Evolutionary conservation across 768 basidiomycete genomes (phyloP).

Genomic region (Lentinula sp.): DNA sequence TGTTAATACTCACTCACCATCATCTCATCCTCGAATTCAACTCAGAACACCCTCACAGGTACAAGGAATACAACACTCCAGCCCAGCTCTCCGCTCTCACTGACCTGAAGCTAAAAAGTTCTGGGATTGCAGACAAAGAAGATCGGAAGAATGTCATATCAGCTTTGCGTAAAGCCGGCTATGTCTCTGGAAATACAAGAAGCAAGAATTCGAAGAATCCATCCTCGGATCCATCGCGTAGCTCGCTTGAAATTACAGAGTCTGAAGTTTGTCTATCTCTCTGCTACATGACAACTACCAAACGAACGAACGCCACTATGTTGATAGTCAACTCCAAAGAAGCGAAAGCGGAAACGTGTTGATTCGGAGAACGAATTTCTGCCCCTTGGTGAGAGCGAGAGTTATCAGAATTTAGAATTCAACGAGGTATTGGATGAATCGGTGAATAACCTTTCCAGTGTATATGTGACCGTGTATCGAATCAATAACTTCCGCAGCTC

Average conservation of each 20-base stretch:
- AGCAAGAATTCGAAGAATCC: slow-evolving; percentile 13
- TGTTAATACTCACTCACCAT: slow-evolving; percentile 14
- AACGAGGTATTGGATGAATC: slow-evolving; percentile 68
- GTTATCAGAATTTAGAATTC: slow-evolving; percentile 58
- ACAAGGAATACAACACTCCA: slow-evolving; percentile 64
- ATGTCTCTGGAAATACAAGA: slow-evolving; percentile 24
- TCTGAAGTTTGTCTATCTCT: slow-evolving; percentile 21
- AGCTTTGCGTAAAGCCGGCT: slow-evolving; percentile 63
- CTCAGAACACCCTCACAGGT: slow-evolving; percentile 36
- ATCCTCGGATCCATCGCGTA: slow-evolving; percentile 14
- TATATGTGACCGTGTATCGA: not conserved
- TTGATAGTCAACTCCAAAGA: slow-evolving; percentile 36
- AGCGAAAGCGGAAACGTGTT: slow-evolving; percentile 50
- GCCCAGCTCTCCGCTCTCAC: slow-evolving; percentile 50
- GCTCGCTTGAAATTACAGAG: slow-evolving; percentile 16
- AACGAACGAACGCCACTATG: not conserved
- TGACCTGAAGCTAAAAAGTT: slow-evolving; percentile 48
- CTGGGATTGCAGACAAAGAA: slow-evolving; percentile 61
- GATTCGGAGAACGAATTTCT: slow-evolving; percentile 52
- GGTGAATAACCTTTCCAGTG: slow-evolving; percentile 28
- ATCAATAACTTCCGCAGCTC: slow-evolving; percentile 29
- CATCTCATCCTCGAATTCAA: not conserved
- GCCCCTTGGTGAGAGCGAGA: slow-evolving; percentile 44
- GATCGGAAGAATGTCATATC: slow-evolving; percentile 52
- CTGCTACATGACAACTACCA: not conserved